Evolutionary conservation across 768 basidiomycete species (phyloP), one percentile per base, ranked within the genome.

Genomic region (Fomitopsis pulvina): DNA sequence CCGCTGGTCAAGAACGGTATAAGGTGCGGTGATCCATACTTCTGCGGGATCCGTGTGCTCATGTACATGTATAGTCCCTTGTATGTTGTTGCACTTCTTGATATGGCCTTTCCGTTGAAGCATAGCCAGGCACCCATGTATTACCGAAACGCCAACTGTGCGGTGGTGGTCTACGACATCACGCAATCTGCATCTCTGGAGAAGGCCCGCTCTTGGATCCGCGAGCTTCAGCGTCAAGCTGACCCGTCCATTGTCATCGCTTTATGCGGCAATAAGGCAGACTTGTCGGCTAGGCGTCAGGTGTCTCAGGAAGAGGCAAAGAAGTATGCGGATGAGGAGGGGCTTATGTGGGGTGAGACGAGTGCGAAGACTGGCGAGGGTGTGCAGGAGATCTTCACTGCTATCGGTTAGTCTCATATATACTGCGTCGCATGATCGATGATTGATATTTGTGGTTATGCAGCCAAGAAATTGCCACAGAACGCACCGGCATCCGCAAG

Each of bases 191-290:
- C 91, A 21, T 95, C 94, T 2, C 80, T 95, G 55, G 91, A 95
- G 72, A 96, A 95, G 70, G 95, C 95, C 25, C 86, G 87, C 58
- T 84, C 85, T 55, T 98, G 95, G 95, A 94, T 98, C 64, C 79
- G 88, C 45, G 94, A 97, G 67, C 81, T 98, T 2, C 93, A 96
- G 63, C 91, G 94, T 48, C 94, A 97, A 71, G 95, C 94, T 50
- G 95, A 98, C 65, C 94, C 95, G 6, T 89, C 86, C 39, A 97
- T 96, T 74, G 81, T 95, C 60, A 95, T 98, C 65, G 88, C 92
- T 34, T 82, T 98, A 29, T 95, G 92, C 52, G 95, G 95, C 42
- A 98, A 98, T 77, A 98, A 98, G 71, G 70, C 83, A 25, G 95
- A 98, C 69, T 73, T 97, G 22, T 75, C 81, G 34, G 86, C 85